Conservation (phyloP, 495 filamentous ascomycete species). For the Articulospora tetracladia region DNA sequence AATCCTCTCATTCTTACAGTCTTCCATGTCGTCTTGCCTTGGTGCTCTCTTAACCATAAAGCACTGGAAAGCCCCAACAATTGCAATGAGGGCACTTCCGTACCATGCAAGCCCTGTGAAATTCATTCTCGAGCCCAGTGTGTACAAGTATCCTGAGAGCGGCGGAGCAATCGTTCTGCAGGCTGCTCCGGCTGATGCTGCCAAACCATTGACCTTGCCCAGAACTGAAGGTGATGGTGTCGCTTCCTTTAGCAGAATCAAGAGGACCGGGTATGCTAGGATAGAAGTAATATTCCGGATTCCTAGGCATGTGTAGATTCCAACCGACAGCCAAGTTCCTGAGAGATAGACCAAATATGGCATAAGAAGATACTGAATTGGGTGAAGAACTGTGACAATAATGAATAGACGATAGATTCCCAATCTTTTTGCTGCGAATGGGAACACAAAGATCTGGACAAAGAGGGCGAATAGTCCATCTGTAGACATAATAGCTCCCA, state of each 20-base stretch:
- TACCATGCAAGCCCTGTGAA: slow-evolving; percentile 90
- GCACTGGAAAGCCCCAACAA: slow-evolving; percentile 56
- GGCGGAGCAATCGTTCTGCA: slow-evolving; percentile 84
- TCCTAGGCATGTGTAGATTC: slow-evolving; percentile 69
- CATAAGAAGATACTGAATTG: slow-evolving; percentile 76
- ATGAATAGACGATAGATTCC: slow-evolving; percentile 52
- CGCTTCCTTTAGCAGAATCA: slow-evolving; percentile 79
- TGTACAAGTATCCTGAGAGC: slow-evolving; percentile 78
- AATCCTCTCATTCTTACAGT: not conserved
- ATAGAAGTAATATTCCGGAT: slow-evolving; percentile 84
- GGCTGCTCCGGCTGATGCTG: slow-evolving; percentile 83
- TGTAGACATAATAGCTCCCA: slow-evolving; percentile 79
- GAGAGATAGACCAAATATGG: slow-evolving; percentile 88
- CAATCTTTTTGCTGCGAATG: slow-evolving; percentile 16
- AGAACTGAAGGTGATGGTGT: slow-evolving; percentile 75
- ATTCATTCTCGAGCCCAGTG: slow-evolving; percentile 69
- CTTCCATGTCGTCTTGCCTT: not conserved
- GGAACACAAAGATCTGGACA: slow-evolving; percentile 52
- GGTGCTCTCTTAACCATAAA: slow-evolving; percentile 16
- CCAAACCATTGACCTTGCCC: slow-evolving; percentile 85
- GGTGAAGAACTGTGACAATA: slow-evolving; percentile 73
- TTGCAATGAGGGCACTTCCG: slow-evolving; percentile 70
- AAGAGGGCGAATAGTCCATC: slow-evolving; percentile 85
- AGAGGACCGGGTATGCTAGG: slow-evolving; percentile 80
- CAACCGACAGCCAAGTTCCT: slow-evolving; percentile 53